These are phyloP conservation scores for Drechslera avenae DNA, from an alignment of 2,329 filamentous ascomycete species.

Conservation along the genomic window DNA sequence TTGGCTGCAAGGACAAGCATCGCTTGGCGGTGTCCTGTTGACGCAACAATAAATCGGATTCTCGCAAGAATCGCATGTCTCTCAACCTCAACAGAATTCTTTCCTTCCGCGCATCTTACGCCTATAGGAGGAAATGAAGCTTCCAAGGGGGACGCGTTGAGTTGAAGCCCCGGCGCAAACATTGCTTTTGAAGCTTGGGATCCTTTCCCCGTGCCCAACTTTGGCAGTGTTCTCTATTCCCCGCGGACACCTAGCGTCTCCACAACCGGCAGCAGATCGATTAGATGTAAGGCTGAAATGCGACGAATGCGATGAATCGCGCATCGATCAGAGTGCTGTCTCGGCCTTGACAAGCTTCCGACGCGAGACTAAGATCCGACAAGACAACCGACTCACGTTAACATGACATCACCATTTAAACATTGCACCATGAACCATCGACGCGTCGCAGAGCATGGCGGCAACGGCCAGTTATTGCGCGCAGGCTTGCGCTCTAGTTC, in stretches of 20 bases:
- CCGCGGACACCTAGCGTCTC: slow-evolving; percentile 19
- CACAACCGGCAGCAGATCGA: slow-evolving; percentile 5
- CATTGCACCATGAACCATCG: slow-evolving; percentile 1
- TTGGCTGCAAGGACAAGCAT: slow-evolving; percentile 6
- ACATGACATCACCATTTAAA: slow-evolving; percentile 31
- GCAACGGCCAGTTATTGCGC: slow-evolving; percentile 8
- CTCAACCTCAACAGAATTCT: too few species aligned
- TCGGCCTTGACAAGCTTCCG: slow-evolving; percentile 22
- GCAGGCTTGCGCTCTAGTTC: slow-evolving; percentile 2
- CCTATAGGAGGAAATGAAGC: too few species aligned
- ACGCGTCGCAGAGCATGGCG: slow-evolving; percentile 19
- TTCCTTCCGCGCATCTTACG: too few species aligned
- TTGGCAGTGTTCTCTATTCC: slow-evolving; percentile 1
- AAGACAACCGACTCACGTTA: slow-evolving; percentile 7
- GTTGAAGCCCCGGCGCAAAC: background rate
- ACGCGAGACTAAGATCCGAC: slow-evolving; percentile 17
- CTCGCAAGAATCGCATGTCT: background rate
- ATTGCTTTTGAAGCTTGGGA: background rate
- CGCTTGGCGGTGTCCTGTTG: slow-evolving; percentile 11
- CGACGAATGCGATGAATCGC: slow-evolving; percentile 3
- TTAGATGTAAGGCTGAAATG: slow-evolving; percentile 16
- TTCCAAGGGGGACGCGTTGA: too few species aligned
- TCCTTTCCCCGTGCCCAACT: background rate
- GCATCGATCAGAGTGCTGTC: slow-evolving; percentile 16
- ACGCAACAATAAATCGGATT: slow-evolving; percentile 1